These are phyloP conservation scores for Auricularia sp. DNA, from an alignment of 768 basidiomycete species.

Conservation along the genomic window DNA sequence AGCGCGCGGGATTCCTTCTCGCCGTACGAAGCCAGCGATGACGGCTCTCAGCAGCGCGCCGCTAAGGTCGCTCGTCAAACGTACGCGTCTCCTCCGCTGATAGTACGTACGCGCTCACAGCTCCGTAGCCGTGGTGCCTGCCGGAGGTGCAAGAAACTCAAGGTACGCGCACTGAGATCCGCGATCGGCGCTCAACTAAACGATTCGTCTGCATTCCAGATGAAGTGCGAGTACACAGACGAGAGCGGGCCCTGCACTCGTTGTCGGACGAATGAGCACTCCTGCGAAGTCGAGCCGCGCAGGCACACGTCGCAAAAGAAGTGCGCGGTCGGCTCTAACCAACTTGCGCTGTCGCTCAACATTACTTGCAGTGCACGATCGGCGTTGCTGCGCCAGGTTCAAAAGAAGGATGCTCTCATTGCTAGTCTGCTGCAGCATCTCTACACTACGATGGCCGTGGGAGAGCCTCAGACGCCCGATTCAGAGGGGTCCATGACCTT, in stretches of 20 bases:
- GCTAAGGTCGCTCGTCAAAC: not conserved
- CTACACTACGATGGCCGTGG: not conserved
- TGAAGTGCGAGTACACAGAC: conserved; percentile 2
- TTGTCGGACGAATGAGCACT: not conserved
- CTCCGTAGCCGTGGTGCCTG: not conserved
- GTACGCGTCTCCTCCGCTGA: not conserved
- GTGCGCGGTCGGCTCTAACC: not conserved
- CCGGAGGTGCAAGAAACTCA: not conserved
- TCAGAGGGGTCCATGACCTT: not conserved
- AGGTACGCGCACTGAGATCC: not conserved
- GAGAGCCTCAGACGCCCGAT: not conserved
- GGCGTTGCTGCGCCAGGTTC: not conserved
- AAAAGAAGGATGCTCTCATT: not conserved
- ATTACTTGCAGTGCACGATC: not conserved
- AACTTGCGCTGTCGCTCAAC: not conserved
- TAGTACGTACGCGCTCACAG: not conserved
- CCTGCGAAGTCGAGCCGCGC: not conserved
- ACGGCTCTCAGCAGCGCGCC: not conserved
- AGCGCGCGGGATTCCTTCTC: not conserved
- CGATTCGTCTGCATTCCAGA: not conserved
- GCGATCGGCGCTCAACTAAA: not conserved
- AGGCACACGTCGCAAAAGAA: not conserved
- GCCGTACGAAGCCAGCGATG: not conserved
- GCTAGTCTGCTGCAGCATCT: not conserved
- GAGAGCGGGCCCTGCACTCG: not conserved